Conservation (phyloP, 1,139 yeast genomes). For the Candida pseudoviswanathii region DNA sequence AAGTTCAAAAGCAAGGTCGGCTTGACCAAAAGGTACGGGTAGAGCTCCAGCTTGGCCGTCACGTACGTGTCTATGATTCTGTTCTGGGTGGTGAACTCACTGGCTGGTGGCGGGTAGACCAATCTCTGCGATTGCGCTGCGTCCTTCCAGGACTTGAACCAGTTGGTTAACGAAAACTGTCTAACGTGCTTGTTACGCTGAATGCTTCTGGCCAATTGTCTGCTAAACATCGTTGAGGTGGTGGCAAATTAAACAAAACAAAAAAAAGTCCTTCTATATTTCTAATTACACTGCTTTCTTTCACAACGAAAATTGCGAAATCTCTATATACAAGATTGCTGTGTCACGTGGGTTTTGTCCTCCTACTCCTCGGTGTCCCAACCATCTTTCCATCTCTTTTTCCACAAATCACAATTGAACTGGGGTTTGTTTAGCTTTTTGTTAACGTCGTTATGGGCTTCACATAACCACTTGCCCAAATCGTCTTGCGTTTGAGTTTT, state of each 20-base stretch:
- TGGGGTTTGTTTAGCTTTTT: conserved; percentile 77
- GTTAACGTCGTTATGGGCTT: conserved; percentile 92
- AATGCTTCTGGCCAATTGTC: conserved; percentile 12
- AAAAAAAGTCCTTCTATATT: neutral
- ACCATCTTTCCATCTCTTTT: conserved; percentile 84
- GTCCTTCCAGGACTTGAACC: conserved; percentile 17
- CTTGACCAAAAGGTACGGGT: conserved; percentile 52
- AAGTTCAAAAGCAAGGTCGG: conserved; percentile 73
- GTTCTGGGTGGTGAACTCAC: conserved; percentile 41
- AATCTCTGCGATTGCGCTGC: conserved; percentile 20
- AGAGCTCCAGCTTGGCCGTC: conserved; percentile 54
- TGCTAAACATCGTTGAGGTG: conserved; percentile 12
- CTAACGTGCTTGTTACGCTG: conserved; percentile 8
- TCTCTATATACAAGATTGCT: conserved; percentile 5
- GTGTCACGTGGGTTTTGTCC: conserved; percentile 1
- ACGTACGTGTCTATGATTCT: conserved; percentile 45
- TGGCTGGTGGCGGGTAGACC: conserved; percentile 45
- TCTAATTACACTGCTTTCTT: neutral
- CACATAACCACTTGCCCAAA: conserved; percentile 90
- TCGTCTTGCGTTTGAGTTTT: conserved; percentile 71
- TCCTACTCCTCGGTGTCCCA: conserved; percentile 17
- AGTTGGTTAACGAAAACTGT: conserved; percentile 24
- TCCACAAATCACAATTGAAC: conserved; percentile 90
- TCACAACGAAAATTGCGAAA: neutral
- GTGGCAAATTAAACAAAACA: neutral